Percentiles rank a stretch among this genome's conserved stretches.
Evolutionary conservation across 108 stramenopile genomes (phyloP).

Genomic region (Epithemia pelagica): DNA sequence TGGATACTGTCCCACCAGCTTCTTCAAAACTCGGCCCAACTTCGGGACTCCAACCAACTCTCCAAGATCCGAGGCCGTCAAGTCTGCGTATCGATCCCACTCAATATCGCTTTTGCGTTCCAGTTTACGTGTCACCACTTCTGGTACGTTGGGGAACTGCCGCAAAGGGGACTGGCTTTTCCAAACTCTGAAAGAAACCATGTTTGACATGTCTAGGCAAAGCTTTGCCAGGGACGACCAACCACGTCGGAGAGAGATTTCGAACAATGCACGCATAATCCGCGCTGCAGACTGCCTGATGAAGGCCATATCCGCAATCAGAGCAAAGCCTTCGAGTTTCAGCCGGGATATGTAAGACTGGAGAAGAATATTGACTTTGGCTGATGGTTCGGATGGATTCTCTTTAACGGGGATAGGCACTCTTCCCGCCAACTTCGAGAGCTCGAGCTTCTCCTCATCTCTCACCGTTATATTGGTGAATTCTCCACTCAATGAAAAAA

Average conservation of each 20-base stretch:
- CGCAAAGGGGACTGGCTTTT: conserved; percentile 93
- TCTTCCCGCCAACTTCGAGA: conserved; percentile 86
- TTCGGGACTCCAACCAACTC: conserved; percentile 96
- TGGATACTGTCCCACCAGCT: conserved; percentile 96
- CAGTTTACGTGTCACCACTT: conserved; percentile 88
- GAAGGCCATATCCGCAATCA: conserved; percentile 97
- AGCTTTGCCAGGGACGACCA: conserved; percentile 93
- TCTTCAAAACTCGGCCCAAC: conserved; percentile 95
- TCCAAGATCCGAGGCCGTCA: conserved; percentile 93
- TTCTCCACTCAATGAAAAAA: conserved; percentile 95
- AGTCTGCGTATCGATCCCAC: conserved; percentile 92
- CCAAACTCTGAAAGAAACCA: conserved; percentile 95
- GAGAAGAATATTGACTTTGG: conserved; percentile 96
- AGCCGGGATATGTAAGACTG: conserved; percentile 97
- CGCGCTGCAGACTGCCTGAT: conserved; percentile 97
- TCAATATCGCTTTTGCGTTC: conserved; percentile 95
- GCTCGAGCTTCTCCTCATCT: conserved; percentile 97
- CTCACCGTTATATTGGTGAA: conserved; percentile 94
- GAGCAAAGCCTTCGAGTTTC: conserved; percentile 97
- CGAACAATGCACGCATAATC: conserved; percentile 95
- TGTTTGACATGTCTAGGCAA: conserved; percentile 87
- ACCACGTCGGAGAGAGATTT: conserved; percentile 89
- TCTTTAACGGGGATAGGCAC: conserved; percentile 99
- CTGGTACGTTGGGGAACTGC: conserved; percentile 91
- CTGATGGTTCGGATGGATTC: conserved; percentile 86